These are phyloP conservation scores for Talaromyces proteolyticus DNA, from an alignment of 495 filamentous ascomycete genomes.

Conservation along the genomic window DNA sequence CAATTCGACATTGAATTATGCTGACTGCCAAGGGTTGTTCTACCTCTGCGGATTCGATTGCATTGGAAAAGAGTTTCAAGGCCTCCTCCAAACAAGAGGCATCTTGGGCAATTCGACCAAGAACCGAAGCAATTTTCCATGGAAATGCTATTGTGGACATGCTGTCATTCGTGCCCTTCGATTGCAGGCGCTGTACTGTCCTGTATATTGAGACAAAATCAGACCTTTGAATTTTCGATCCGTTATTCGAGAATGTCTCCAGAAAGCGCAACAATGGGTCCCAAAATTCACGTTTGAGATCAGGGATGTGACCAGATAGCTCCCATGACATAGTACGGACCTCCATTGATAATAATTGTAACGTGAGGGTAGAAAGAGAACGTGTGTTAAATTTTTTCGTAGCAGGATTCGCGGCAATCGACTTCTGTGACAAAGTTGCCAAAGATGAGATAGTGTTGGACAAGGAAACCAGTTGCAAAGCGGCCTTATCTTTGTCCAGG, in stretches of 20 bases:
- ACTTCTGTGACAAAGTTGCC: constrained; percentile 33
- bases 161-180: neutral
- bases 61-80: constrained; percentile 29
- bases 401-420: constrained; percentile 32
- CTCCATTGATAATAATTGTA: constrained; percentile 65
- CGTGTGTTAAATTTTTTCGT: constrained; percentile 43
- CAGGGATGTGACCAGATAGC: constrained; percentile 59
- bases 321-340: constrained; percentile 66
- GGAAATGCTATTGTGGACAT: neutral
- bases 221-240: constrained; percentile 28
- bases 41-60: constrained; percentile 23
- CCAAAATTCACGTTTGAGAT: constrained; percentile 63
- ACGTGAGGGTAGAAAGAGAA: constrained; percentile 43
- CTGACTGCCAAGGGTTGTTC: constrained; percentile 29
- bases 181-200: constrained; percentile 33
- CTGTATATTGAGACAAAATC: constrained; percentile 35
- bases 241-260: constrained; percentile 52
- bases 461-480: constrained; percentile 63
- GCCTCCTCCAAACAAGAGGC: constrained; percentile 39
- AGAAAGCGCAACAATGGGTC: constrained; percentile 65
- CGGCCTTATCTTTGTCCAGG: constrained; percentile 50
- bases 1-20: constrained; percentile 38
- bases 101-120: constrained; percentile 41
- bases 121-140: constrained; percentile 24
- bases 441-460: constrained; percentile 63